Evolutionary conservation across 768 basidiomycete genomes (phyloP).

Genomic region (Myochromella boudieri): DNA sequence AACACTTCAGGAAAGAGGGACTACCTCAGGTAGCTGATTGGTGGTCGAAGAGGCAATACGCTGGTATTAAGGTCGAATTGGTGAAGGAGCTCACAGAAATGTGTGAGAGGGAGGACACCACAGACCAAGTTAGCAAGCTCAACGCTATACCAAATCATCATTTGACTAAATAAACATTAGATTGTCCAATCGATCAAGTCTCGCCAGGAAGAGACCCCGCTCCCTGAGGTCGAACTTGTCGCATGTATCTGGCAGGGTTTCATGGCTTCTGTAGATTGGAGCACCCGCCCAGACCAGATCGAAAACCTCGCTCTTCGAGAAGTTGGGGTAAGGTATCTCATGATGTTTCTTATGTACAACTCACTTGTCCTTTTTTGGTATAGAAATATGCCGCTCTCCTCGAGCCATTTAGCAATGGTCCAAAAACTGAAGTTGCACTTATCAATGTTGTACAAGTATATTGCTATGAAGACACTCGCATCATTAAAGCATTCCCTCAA

Average conservation of each 20-base stretch:
- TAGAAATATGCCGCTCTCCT: slow-evolving; percentile 85
- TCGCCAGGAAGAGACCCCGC: slow-evolving; percentile 74
- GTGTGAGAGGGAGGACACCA: slow-evolving; percentile 66
- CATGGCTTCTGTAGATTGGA: slow-evolving; percentile 87
- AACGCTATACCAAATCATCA: background rate
- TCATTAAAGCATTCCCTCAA: slow-evolving; percentile 94
- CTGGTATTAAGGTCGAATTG: slow-evolving; percentile 77
- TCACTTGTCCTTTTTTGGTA: background rate
- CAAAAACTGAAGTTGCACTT: slow-evolving; percentile 90
- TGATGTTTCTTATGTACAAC: background rate
- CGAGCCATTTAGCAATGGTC: slow-evolving; percentile 84
- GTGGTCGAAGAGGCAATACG: slow-evolving; percentile 90
- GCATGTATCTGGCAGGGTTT: slow-evolving; percentile 92
- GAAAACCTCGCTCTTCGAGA: slow-evolving; percentile 87
- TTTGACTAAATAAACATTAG: slow-evolving; percentile 35
- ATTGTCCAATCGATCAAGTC: slow-evolving; percentile 73
- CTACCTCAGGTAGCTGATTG: slow-evolving; percentile 85
- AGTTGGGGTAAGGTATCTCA: slow-evolving; percentile 62
- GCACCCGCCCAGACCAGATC: slow-evolving; percentile 87
- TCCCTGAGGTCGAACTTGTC: slow-evolving; percentile 83
- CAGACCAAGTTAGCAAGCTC: slow-evolving; percentile 56
- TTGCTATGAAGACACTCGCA: slow-evolving; percentile 94
- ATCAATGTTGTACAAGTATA: slow-evolving; percentile 96
- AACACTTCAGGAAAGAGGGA: slow-evolving; percentile 82
- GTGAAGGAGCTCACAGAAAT: slow-evolving; percentile 67